These are phyloP conservation scores for Trametes cinnabarina DNA, from an alignment of 768 basidiomycete genomes.

Conservation along the genomic window DNA sequence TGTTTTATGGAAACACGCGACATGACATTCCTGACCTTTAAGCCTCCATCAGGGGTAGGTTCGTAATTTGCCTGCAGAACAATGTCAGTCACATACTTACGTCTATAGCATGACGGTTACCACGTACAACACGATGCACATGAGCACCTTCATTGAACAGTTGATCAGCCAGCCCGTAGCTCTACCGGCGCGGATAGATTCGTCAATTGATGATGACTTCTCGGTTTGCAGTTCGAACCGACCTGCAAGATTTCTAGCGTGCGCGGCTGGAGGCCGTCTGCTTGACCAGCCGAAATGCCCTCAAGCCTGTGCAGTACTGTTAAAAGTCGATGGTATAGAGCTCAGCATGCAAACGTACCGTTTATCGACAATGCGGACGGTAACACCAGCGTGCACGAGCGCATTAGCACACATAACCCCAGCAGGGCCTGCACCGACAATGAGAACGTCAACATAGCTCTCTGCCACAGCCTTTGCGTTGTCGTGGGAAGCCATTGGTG, in stretches of 20 bases:
- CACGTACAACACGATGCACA: constrained; percentile 45
- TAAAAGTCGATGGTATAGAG: constrained; percentile 12
- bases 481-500: neutral
- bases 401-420: constrained; percentile 71
- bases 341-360: constrained; percentile 37
- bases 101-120: no score
- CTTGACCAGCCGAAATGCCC: constrained; percentile 47
- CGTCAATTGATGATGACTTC: no score
- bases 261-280: constrained; percentile 55
- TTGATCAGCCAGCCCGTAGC: constrained; percentile 71
- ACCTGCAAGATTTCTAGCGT: constrained; percentile 54
- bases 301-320: constrained; percentile 27
- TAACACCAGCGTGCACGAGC: constrained; percentile 52
- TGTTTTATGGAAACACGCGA: neutral
- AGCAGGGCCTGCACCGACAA: constrained; percentile 58
- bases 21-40: constrained; percentile 45
- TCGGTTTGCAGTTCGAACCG: no score
- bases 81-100: no score
- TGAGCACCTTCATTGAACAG: constrained; percentile 64
- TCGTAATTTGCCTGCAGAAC: constrained; percentile 67
- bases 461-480: constrained; percentile 23
- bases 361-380: constrained; percentile 61
- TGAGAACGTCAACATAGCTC: constrained; percentile 51
- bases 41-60: constrained; percentile 56
- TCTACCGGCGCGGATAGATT: no score